Evolutionary conservation across 1,139 yeast genomes (phyloP).

Genomic region (Yamadazyma jaroonii): DNA sequence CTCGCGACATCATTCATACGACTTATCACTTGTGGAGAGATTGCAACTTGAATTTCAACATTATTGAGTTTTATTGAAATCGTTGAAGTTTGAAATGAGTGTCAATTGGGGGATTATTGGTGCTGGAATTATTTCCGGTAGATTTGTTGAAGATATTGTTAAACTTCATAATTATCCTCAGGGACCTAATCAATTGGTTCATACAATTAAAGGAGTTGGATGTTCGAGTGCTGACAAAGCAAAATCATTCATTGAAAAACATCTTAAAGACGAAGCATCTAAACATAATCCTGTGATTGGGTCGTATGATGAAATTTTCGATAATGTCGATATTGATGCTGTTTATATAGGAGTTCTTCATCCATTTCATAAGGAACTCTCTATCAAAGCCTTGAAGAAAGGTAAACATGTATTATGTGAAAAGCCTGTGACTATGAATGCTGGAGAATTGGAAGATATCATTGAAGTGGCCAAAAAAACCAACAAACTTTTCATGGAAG

Average conservation of each 20-base stretch:
- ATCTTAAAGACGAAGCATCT: slow-evolving; percentile 1
- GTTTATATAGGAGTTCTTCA: slow-evolving; percentile 63
- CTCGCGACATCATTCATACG: no score
- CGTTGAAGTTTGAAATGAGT: neutral
- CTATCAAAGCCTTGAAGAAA: slow-evolving; percentile 44
- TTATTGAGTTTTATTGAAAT: no score
- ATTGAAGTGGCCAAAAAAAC: slow-evolving; percentile 43
- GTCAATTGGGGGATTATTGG: slow-evolving; percentile 39
- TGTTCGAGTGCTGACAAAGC: slow-evolving; percentile 27
- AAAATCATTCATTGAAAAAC: slow-evolving; percentile 16
- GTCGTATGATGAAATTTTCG: slow-evolving; percentile 34
- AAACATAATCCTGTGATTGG: slow-evolving; percentile 13
- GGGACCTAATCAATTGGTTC: neutral
- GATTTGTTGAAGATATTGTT: slow-evolving; percentile 33
- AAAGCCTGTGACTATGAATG: slow-evolving; percentile 57
- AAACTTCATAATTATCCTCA: slow-evolving; percentile 1
- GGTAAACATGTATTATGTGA: slow-evolving; percentile 60
- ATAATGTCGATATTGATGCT: slow-evolving; percentile 44
- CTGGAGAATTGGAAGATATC: slow-evolving; percentile 42
- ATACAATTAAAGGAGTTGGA: slow-evolving; percentile 19
- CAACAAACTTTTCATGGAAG: slow-evolving; percentile 57
- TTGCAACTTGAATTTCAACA: no score
- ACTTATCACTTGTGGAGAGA: no score
- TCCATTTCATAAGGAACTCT: slow-evolving; percentile 48
- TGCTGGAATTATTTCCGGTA: slow-evolving; percentile 40